A percentile compares a stretch with the other conserved stretches of the same genome.
These are phyloP conservation scores for Penicillium manginii DNA, from an alignment of 495 filamentous ascomycete genomes.

Conservation along the genomic window DNA sequence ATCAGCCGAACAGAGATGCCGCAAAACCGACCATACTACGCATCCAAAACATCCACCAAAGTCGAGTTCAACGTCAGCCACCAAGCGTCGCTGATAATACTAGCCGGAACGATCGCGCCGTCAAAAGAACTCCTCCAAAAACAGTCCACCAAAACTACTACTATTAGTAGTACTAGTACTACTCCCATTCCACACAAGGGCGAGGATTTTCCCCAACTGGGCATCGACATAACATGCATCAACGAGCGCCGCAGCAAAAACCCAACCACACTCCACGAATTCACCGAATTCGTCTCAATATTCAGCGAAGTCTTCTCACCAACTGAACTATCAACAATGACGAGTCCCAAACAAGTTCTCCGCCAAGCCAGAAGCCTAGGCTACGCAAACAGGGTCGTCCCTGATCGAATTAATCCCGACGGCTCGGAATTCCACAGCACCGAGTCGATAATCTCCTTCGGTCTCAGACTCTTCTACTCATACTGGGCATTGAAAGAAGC, in stretches of 20 bases:
- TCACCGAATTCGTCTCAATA: constrained; percentile 72
- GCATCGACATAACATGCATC: constrained; percentile 76
- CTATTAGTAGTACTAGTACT: too few relatives aligned
- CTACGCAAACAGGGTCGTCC: constrained; percentile 9
- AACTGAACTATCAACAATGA: constrained; percentile 61
- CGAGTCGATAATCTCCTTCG: constrained; percentile 52
- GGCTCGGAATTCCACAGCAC: constrained; percentile 30
- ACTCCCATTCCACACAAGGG: too few relatives aligned
- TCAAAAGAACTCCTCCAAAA: constrained; percentile 11
- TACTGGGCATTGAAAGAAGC: constrained; percentile 90
- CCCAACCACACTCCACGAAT: constrained; percentile 52
- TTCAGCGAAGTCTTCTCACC: constrained; percentile 77
- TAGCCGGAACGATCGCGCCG: constrained; percentile 53
- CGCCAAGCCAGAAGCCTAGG: constrained; percentile 32
- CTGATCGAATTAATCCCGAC: constrained; percentile 31
- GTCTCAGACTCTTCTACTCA: constrained; percentile 80
- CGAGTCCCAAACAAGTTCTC: constrained; percentile 38
- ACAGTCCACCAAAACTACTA: constrained; percentile 1
- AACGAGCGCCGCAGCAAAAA: constrained; percentile 63
- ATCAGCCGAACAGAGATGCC: constrained; percentile 64
- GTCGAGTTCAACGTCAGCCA: constrained; percentile 90
- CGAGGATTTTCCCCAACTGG: constrained; percentile 44
- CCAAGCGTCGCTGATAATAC: constrained; percentile 76
- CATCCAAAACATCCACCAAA: constrained; percentile 36
- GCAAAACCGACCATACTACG: constrained; percentile 65